Percentiles rank a stretch among this genome's conserved stretches.
phyloP scores from a whole-genome alignment of 257 asterid species.

The Gentiana macrophylla region DNA sequence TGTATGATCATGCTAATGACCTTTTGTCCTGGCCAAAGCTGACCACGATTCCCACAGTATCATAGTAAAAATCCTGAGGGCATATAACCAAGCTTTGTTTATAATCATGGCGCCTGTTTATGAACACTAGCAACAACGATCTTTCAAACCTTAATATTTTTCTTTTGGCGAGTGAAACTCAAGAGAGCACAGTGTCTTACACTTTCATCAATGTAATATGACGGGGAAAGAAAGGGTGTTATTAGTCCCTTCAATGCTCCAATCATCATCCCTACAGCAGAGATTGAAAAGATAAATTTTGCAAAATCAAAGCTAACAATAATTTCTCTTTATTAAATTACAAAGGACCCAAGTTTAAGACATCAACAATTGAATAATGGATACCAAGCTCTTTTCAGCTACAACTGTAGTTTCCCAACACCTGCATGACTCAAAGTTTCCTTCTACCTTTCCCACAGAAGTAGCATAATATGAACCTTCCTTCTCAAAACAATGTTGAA shows the following conservation, averaged over 20 bases:
- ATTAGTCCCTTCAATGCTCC: slow-evolving; percentile 78
- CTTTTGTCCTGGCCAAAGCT: background rate
- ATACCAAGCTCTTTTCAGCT: too few relatives aligned
- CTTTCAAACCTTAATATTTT: too few relatives aligned
- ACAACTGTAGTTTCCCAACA: too few relatives aligned
- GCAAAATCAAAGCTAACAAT: background rate
- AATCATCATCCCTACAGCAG: slow-evolving; percentile 79
- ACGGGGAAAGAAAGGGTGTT: slow-evolving; percentile 90
- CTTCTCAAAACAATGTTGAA: too few relatives aligned
- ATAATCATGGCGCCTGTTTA: background rate
- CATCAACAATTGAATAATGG: slow-evolving; percentile 1
- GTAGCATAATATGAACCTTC: too few relatives aligned
- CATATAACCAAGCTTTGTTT: background rate
- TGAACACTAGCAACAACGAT: background rate
- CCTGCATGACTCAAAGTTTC: too few relatives aligned
- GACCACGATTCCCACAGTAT: background rate
- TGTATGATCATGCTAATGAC: background rate
- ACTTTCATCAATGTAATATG: slow-evolving; percentile 95
- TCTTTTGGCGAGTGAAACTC: slow-evolving; percentile 1
- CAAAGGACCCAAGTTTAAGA: background rate
- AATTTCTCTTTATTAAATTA: background rate
- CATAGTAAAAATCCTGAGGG: background rate
- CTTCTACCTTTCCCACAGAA: too few relatives aligned
- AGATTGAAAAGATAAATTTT: slow-evolving; percentile 1
- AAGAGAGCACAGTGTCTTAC: slow-evolving; percentile 39